Evolutionary conservation across 257 asterid species (phyloP).

Genomic region (Mitragyna speciosa): DNA sequence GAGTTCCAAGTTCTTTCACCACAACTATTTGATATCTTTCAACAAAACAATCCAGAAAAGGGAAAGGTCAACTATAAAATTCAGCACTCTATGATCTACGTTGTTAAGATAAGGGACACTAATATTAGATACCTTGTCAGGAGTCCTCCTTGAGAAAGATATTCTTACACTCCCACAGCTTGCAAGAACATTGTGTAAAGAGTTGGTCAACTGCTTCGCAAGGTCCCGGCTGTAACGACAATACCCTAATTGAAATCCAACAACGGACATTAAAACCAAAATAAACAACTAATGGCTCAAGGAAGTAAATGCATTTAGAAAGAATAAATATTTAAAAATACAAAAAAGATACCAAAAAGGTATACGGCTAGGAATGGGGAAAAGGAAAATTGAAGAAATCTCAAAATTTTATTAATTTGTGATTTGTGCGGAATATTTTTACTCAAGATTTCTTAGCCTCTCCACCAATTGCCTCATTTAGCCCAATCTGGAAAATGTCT

Average conservation of each 20-base stretch:
- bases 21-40: constrained; percentile 59
- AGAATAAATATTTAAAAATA: neutral
- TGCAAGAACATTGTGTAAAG: constrained; percentile 73
- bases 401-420: neutral
- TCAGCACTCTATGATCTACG: neutral
- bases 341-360: neutral
- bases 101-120: neutral
- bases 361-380: neutral
- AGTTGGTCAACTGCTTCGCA: constrained; percentile 65
- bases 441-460: neutral
- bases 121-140: constrained; percentile 56
- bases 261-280: constrained; percentile 4
- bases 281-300: neutral
- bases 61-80: neutral
- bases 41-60: neutral
- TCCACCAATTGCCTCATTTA: too few species aligned
- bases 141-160: constrained; percentile 93
- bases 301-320: neutral
- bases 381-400: neutral
- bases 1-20: constrained; percentile 69
- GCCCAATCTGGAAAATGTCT: neutral
- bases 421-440: neutral
- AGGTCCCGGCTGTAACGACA: constrained; percentile 88
- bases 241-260: constrained; percentile 55
- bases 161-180: constrained; percentile 93